Evolutionary conservation across 2,329 filamentous ascomycete species (phyloP), one percentile per base, ranked within the genome.

Genomic region (Penicillium sp.): DNA sequence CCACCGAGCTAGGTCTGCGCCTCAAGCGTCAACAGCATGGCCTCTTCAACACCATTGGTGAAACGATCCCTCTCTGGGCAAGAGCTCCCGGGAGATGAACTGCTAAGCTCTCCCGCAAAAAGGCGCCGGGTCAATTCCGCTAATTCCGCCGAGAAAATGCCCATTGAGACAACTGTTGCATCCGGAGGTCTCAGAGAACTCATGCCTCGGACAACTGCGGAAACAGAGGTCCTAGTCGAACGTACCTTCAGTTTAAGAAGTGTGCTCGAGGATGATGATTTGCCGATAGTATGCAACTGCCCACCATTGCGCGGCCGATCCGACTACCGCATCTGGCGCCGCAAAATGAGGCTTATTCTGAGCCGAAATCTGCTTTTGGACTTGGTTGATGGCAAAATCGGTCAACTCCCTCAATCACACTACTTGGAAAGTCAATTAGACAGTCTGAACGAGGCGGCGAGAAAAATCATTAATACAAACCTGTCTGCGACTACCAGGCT

Each of bases 261-360:
- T 15, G 26, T 24, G 28, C 29, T 24, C 13, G 39, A 13, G 9
- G 26, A 43, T 19, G 46, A 48, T 19, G 24, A 29, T n/a, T 13
- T 29, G 17, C 32, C 39, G 37, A 35, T 43, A 43, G 24, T 37
- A 37, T 48, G 39, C 32, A 15, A 43, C 15, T 48, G 46, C n/a
- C 32, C 39, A 12, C 46, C 46, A 4, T 26, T 48, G 9, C 46
- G 46, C 6, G 46, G 46, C 24, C 46, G 46, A 7, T 48, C 46
- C 8, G 39, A 48, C 26, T 48, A 48, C 6, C 46, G 46, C 13
- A 1, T 19, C 13, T 48, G 46, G 46, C 19, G 39, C 4, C 46
- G 32, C 39, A 37, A 31, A 24, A 37, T 48, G 13, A 37, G n/a
- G 24, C 13, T 32, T 21, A 8, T 48, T 34, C 39, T 48, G 7